These are phyloP conservation scores for Colletotrichum chrysophilum DNA, from an alignment of 2,329 filamentous ascomycete genomes.

Conservation along the genomic window DNA sequence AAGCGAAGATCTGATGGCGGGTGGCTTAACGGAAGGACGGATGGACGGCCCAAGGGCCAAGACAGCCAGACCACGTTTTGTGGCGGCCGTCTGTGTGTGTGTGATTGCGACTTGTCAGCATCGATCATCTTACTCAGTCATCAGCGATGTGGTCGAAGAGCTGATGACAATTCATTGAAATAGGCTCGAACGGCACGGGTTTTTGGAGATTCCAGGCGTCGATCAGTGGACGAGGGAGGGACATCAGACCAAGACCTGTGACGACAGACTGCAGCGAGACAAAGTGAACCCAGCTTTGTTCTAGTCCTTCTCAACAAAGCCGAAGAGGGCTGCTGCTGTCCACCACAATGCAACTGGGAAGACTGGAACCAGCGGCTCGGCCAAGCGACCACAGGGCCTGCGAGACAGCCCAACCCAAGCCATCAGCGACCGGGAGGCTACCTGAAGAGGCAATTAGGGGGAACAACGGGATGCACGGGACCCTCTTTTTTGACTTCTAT, in stretches of 20 bases:
- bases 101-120: not conserved
- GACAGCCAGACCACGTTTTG: not conserved
- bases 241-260: not conserved
- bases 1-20: not conserved
- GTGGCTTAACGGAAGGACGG: not conserved
- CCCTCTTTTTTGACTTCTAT: slow-evolving; percentile 17
- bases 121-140: not conserved
- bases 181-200: slow-evolving; percentile 9
- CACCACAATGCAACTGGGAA: not conserved
- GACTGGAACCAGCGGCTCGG: not conserved
- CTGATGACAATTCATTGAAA: not conserved
- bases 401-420: not conserved
- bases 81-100: not conserved
- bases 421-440: not conserved
- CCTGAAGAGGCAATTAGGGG: not conserved
- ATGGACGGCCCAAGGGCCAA: not conserved
- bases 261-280: not conserved
- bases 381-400: not conserved
- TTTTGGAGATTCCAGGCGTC: not conserved
- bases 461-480: not conserved
- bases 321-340: not conserved
- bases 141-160: not conserved
- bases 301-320: not conserved
- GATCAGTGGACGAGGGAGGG: not conserved
- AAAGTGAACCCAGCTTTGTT: not conserved